Evolutionary conservation across 192 early-diverging fungal species (phyloP).

Genomic region (Umbelopsis ramanniana): DNA sequence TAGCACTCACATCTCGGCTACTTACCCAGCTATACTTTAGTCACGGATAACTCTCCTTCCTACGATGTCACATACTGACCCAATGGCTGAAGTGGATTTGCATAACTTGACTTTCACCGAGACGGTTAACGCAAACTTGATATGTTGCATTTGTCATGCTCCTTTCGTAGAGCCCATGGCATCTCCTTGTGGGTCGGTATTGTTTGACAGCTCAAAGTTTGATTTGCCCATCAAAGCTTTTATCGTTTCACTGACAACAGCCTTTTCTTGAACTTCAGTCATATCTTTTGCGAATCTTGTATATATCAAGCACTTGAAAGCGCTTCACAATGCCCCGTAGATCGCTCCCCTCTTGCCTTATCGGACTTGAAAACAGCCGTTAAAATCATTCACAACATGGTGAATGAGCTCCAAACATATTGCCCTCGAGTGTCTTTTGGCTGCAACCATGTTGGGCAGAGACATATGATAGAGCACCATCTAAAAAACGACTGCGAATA

Average conservation of each 20-base stretch:
- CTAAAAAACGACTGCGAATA: slow-evolving; percentile 61
- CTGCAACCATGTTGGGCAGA: slow-evolving; percentile 60
- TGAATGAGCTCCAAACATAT: slow-evolving; percentile 66
- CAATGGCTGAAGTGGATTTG: slow-evolving; percentile 27
- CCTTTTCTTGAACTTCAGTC: slow-evolving; percentile 39
- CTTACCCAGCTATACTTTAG: background rate
- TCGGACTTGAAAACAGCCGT: slow-evolving; percentile 52
- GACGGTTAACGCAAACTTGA: slow-evolving; percentile 43
- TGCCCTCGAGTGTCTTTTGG: slow-evolving; percentile 59
- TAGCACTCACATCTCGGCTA: no score
- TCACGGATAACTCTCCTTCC: background rate
- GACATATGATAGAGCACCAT: slow-evolving; percentile 59
- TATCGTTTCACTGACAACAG: background rate
- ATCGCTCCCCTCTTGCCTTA: slow-evolving; percentile 50
- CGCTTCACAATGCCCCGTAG: slow-evolving; percentile 59
- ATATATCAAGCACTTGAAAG: slow-evolving; percentile 58
- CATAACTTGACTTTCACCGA: slow-evolving; percentile 31
- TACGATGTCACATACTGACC: background rate
- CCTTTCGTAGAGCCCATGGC: slow-evolving; percentile 53
- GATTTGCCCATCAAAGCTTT: background rate
- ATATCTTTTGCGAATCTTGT: slow-evolving; percentile 70
- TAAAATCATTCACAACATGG: slow-evolving; percentile 65
- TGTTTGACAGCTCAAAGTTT: background rate
- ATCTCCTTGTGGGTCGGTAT: slow-evolving; percentile 45
- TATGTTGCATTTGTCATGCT: slow-evolving; percentile 52